Evolutionary conservation across 345 rosid genomes (phyloP), one percentile per base, ranked within the genome.

Genomic region (Trapa incisa): DNA sequence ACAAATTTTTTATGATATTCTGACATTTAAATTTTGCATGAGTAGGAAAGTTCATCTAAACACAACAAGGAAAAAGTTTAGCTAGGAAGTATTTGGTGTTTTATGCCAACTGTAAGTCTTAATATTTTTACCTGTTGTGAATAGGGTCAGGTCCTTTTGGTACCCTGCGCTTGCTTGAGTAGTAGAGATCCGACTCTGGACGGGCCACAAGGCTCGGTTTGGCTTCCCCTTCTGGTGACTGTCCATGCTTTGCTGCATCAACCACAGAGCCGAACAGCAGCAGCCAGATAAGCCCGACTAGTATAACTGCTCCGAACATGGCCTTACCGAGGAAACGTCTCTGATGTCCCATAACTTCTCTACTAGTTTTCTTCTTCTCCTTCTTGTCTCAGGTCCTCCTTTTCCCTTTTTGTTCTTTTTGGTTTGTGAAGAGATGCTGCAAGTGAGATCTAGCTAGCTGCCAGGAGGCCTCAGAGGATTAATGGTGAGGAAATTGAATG

Each of bases 61-160:
- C 29, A 22, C 29, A 22, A 22, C 29, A 22, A 22, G 29, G 29
- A 22, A 22, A 22, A 22, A 22, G 29, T 22, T 22, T 22, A 22
- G 29, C 29, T 22, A 22, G 29, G 29, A 22, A 22, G 29, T 22
- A 22, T 22, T 22, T 22, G 29, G 29, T 22, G 29, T 22, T 22
- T 22, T 22, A 22, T 22, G 29, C 29, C 29, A 22, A 22, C 29
- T 22, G 29, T 22, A 22, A 22, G 29, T 22, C 29, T 22, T 22
- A 22, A 22, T 22, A 22, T 22, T 22, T 22, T 53, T 71, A 89
- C 98, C 98, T 90, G 86, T 93, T 93, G 54, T 93, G 98, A 72
- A 90, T 90, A 75, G 98, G 98, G 81, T 93, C 98, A 5, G 97
- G 89, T 58, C 97, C 98, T 66, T 87, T 86, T 17, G 98, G 98